Evolutionary conservation across 2,329 filamentous ascomycete genomes (phyloP).

Genomic region (Claviceps sp.): DNA sequence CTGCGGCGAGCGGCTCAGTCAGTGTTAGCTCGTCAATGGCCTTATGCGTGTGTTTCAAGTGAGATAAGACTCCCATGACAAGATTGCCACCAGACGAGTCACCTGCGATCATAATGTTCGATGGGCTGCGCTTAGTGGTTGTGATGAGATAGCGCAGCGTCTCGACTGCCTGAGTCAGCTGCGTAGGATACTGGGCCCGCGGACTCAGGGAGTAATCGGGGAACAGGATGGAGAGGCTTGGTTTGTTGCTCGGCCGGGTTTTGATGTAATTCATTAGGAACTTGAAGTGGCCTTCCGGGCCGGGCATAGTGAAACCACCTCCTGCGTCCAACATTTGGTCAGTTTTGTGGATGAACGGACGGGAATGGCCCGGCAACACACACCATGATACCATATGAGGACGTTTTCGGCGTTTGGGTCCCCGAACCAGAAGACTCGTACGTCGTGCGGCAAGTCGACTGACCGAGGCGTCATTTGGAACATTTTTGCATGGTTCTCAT

Average conservation of each 20-base stretch:
- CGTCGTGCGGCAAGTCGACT: conserved; percentile 8
- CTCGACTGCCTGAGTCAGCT: conserved; percentile 10
- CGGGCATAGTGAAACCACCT: conserved; percentile 10
- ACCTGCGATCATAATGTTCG: conserved; percentile 8
- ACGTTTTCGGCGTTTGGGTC: conserved; percentile 9
- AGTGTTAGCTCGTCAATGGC: conserved; percentile 7
- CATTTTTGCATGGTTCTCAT: conserved; percentile 6
- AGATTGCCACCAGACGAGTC: conserved; percentile 11
- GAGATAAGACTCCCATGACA: conserved; percentile 9
- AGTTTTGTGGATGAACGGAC: background rate
- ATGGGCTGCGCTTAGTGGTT: conserved; percentile 4
- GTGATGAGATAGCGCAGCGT: conserved; percentile 9
- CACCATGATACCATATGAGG: conserved; percentile 12
- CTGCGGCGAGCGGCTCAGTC: conserved; percentile 6
- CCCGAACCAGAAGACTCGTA: conserved; percentile 11
- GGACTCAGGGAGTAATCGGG: conserved; percentile 9
- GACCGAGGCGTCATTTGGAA: conserved; percentile 2
- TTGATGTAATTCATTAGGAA: conserved; percentile 7
- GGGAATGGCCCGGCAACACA: background rate
- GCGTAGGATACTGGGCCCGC: conserved; percentile 9
- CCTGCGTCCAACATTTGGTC: conserved; percentile 3
- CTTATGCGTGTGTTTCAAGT: conserved; percentile 9
- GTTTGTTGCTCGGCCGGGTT: conserved; percentile 3
- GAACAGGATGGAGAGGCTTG: conserved; percentile 9
- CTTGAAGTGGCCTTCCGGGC: conserved; percentile 8